Conservation (phyloP, 495 filamentous ascomycete genomes). For the Cudoniella acicularis region DNA sequence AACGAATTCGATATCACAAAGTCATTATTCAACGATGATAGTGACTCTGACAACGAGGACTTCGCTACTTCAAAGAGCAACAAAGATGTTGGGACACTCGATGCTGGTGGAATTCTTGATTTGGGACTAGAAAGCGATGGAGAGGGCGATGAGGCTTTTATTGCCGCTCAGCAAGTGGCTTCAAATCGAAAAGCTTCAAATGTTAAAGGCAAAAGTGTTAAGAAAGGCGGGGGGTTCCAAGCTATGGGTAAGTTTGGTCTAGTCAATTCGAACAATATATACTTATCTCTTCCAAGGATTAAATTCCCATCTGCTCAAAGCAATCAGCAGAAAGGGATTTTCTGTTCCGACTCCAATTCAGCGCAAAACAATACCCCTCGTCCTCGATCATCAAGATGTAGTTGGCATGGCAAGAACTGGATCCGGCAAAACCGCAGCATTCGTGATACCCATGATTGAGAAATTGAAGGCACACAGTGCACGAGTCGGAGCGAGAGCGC, state of each 20-base stretch:
- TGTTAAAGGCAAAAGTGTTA: constrained; percentile 77
- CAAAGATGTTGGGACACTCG: constrained; percentile 38
- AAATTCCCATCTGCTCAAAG: constrained; percentile 74
- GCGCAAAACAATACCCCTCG: constrained; percentile 88
- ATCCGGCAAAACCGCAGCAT: constrained; percentile 95
- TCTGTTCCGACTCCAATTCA: constrained; percentile 96
- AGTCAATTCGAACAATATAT: background rate
- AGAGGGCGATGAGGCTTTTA: constrained; percentile 80
- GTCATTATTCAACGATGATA: constrained; percentile 65
- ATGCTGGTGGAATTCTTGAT: constrained; percentile 41
- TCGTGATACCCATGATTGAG: constrained; percentile 97
- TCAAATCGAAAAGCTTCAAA: constrained; percentile 80
- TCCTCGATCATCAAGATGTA: constrained; percentile 85
- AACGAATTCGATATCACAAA: constrained; percentile 86
- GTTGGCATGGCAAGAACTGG: constrained; percentile 97
- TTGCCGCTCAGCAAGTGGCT: constrained; percentile 77
- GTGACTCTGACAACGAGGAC: constrained; percentile 31
- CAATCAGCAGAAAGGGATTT: constrained; percentile 90
- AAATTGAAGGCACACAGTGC: constrained; percentile 85
- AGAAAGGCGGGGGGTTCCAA: constrained; percentile 95
- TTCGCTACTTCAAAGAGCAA: constrained; percentile 37
- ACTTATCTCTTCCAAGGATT: constrained; percentile 46
- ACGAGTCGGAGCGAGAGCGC: constrained; percentile 74
- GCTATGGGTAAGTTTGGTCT: constrained; percentile 64
- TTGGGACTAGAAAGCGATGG: constrained; percentile 51